These are phyloP conservation scores for Nothopassalora personata DNA, from an alignment of 2,329 filamentous ascomycete species.

Conservation along the genomic window DNA sequence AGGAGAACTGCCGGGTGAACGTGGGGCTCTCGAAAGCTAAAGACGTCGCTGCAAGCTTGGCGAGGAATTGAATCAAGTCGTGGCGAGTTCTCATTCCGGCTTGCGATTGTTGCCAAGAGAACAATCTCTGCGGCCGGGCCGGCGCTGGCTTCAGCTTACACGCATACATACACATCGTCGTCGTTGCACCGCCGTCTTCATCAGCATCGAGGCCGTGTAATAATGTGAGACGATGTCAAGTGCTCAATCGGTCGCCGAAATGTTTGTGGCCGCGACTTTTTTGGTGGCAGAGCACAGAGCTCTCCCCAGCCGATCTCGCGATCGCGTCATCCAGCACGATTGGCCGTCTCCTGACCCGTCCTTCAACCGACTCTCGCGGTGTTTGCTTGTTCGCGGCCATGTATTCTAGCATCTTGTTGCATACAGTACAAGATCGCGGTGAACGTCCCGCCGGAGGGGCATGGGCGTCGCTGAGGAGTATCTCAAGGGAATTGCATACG, in stretches of 20 bases:
- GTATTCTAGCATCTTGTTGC: background rate
- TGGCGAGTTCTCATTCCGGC: background rate
- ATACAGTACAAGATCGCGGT: background rate
- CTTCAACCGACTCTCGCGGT: background rate
- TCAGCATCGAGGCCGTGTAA: background rate
- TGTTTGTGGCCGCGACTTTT: conserved; percentile 1
- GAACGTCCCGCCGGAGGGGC: background rate
- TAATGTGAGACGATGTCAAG: background rate
- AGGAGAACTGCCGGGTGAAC: background rate
- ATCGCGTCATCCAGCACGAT: conserved; percentile 2
- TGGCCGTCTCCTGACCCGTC: background rate
- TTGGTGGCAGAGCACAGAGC: background rate
- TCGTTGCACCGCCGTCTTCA: background rate
- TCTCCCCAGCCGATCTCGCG: background rate
- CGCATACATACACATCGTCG: background rate
- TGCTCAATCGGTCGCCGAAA: conserved; percentile 3
- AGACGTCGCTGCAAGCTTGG: background rate
- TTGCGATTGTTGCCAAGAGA: background rate
- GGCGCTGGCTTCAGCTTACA: background rate
- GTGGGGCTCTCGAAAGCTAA: background rate
- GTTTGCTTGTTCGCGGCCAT: background rate
- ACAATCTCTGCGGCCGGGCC: background rate
- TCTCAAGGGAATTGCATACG: background rate
- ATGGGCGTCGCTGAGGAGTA: background rate
- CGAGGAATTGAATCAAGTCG: conserved; percentile 1